Conservation (phyloP, 129 eudicot genomes). For the Tanacetum coccineum region DNA sequence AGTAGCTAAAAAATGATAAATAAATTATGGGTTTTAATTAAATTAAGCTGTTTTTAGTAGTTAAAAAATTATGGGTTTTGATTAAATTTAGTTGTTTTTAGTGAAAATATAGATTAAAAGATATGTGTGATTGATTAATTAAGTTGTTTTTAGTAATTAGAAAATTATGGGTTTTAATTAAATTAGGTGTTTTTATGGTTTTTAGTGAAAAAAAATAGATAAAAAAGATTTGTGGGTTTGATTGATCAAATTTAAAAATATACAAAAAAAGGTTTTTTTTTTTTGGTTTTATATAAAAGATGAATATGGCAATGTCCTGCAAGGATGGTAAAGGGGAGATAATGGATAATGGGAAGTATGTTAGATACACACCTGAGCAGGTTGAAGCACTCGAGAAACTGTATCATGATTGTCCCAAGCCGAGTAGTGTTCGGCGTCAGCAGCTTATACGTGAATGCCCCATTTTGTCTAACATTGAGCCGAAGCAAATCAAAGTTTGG, state of each 20-base stretch:
- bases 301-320: slow-evolving; percentile 29
- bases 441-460: slow-evolving; percentile 41
- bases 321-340: slow-evolving; percentile 38
- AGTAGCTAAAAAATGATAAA: background rate
- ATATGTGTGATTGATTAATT: slow-evolving; percentile 16
- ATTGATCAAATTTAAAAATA: slow-evolving; percentile 3
- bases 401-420: slow-evolving; percentile 36
- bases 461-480: slow-evolving; percentile 33
- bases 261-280: slow-evolving; percentile 6
- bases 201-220: slow-evolving; percentile 10
- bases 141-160: background rate
- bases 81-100: slow-evolving; percentile 9
- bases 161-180: slow-evolving; percentile 17
- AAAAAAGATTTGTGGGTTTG: slow-evolving; percentile 20
- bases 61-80: slow-evolving; percentile 18
- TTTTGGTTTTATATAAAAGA: slow-evolving; percentile 1
- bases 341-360: slow-evolving; percentile 37
- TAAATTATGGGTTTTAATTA: no score
- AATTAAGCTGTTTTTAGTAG: no score
- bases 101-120: slow-evolving; percentile 5
- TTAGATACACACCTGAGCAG: slow-evolving; percentile 40
- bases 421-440: slow-evolving; percentile 34
- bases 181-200: slow-evolving; percentile 1
- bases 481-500: slow-evolving; percentile 45
- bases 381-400: slow-evolving; percentile 43